These are phyloP conservation scores for Myrmaecium sp. DNA, from an alignment of 2,329 filamentous ascomycete species.

Conservation along the genomic window DNA sequence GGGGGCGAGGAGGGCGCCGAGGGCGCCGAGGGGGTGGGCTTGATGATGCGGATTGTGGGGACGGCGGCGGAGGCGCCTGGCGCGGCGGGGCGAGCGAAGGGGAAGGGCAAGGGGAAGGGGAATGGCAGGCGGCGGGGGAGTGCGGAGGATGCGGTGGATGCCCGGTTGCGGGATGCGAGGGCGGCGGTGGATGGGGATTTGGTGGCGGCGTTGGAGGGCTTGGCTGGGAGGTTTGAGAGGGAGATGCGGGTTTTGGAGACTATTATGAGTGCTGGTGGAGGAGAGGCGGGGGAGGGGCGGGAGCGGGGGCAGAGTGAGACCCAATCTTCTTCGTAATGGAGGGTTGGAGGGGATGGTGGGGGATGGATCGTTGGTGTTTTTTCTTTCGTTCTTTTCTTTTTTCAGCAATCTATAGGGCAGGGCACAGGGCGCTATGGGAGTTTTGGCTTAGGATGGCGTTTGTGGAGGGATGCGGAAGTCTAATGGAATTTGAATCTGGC, in stretches of 20 bases:
- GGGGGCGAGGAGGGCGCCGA: constrained; percentile 1
- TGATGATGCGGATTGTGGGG: constrained; percentile 50
- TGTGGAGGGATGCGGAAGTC: too few relatives aligned
- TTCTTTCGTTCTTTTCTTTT: too few relatives aligned
- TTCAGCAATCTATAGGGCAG: too few relatives aligned
- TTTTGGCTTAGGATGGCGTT: too few relatives aligned
- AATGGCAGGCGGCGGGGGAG: constrained; percentile 3
- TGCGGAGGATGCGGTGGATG: constrained; percentile 12
- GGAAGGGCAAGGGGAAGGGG: constrained; percentile 15
- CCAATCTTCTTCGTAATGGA: too few relatives aligned
- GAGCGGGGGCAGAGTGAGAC: too few relatives aligned
- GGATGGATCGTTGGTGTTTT: too few relatives aligned
- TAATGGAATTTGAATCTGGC: too few relatives aligned
- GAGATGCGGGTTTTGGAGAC: constrained; percentile 17
- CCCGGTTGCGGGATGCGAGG: constrained; percentile 12
- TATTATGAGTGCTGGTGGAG: constrained; percentile 10
- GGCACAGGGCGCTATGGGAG: too few relatives aligned
- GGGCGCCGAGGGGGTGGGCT: constrained; percentile 19
- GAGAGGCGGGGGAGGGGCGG: neutral
- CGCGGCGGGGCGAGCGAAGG: constrained; percentile 11
- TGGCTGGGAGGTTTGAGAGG: constrained; percentile 20
- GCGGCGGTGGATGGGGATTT: constrained; percentile 16
- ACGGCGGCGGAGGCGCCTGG: constrained; percentile 12
- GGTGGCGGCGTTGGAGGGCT: constrained; percentile 18
- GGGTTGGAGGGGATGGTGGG: too few relatives aligned